Conservation (phyloP, 2,329 filamentous ascomycete genomes). For the Huntiella moniliformis region DNA sequence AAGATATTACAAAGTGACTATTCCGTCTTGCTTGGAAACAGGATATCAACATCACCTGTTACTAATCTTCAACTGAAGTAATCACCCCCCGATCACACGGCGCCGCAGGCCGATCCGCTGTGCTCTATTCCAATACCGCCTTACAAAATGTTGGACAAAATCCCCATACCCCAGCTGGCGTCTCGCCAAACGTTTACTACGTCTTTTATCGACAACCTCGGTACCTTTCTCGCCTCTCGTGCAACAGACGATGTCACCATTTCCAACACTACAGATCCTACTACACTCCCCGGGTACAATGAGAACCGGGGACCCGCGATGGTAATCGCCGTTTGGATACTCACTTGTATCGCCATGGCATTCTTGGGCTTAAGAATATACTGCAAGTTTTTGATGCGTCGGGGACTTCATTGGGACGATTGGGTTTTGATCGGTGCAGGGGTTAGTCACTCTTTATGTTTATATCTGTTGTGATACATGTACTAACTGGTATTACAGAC, state of each 20-base stretch:
- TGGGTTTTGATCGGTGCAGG: slow-evolving; percentile 19
- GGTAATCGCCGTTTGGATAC: slow-evolving; percentile 7
- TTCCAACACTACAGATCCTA: neutral
- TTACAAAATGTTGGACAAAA: too few relatives aligned
- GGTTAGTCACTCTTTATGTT: slow-evolving; percentile 4
- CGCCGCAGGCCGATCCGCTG: too few relatives aligned
- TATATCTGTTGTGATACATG: neutral
- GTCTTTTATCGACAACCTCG: neutral
- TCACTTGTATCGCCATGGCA: slow-evolving; percentile 3
- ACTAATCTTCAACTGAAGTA: too few relatives aligned
- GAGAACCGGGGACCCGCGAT: slow-evolving; percentile 9
- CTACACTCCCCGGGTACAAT: slow-evolving; percentile 2
- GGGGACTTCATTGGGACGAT: slow-evolving; percentile 22
- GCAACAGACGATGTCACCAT: neutral
- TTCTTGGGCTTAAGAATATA: slow-evolving; percentile 19
- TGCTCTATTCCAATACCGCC: too few relatives aligned
- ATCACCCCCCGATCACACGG: too few relatives aligned
- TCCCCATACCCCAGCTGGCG: too few relatives aligned
- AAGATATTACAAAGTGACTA: too few relatives aligned
- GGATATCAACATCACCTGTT: too few relatives aligned
- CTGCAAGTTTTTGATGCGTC: slow-evolving; percentile 20
- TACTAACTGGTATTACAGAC: slow-evolving; percentile 1
- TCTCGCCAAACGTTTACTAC: neutral
- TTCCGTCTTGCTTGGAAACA: too few relatives aligned
- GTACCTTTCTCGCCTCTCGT: neutral